Evolutionary conservation across 164 flowering plant species (phyloP).

Genomic region (Warburgia ugandensis): DNA sequence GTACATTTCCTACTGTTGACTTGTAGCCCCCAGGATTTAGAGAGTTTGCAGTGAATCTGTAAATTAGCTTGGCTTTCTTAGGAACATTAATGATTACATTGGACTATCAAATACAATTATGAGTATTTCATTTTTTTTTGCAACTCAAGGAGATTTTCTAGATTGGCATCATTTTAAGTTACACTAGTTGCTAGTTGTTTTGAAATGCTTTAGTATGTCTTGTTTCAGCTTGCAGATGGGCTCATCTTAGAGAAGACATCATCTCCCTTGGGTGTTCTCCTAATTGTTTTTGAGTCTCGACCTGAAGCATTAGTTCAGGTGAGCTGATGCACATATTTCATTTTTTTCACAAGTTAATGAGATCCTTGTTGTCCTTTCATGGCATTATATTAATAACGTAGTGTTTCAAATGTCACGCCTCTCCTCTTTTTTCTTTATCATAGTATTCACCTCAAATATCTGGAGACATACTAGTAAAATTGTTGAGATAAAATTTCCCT

Average conservation of each 20-base stretch:
- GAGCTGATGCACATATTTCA: background rate
- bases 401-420: too few relatives aligned
- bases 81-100: background rate
- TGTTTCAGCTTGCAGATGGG: slow-evolving; percentile 84
- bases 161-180: background rate
- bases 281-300: slow-evolving; percentile 96
- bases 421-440: too few relatives aligned
- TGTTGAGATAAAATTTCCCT: too few relatives aligned
- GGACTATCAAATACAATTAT: background rate
- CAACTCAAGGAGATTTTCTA: background rate
- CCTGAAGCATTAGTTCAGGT: slow-evolving; percentile 99
- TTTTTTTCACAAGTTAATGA: background rate
- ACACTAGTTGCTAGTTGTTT: background rate
- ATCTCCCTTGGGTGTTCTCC: slow-evolving; percentile 86
- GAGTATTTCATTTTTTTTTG: too few relatives aligned
- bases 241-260: slow-evolving; percentile 86
- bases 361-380: too few relatives aligned
- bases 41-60: background rate
- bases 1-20: background rate
- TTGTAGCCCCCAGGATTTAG: background rate
- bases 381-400: too few relatives aligned
- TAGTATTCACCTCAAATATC: too few relatives aligned
- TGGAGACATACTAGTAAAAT: too few relatives aligned
- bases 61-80: background rate
- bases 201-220: background rate